A percentile compares a stretch with the other conserved stretches of the same genome.
Evolutionary conservation across 306 rosid genomes (phyloP).

Genomic region (Prunus armeniaca): DNA sequence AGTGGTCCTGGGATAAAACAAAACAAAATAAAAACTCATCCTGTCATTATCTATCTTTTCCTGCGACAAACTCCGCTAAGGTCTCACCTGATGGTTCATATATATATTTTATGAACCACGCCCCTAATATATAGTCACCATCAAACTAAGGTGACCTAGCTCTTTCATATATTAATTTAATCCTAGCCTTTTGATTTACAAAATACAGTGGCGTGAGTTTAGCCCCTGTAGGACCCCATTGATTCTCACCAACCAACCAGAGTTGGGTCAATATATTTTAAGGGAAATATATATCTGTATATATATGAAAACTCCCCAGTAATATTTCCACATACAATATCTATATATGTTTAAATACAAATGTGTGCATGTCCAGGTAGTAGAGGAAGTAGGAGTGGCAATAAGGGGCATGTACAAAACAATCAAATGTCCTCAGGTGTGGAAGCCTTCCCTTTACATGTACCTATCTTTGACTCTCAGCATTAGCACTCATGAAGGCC

Average conservation of each 20-base stretch:
- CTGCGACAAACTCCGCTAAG: background rate
- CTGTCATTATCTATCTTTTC: background rate
- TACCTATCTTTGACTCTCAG: conserved; percentile 58
- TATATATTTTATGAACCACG: too few relatives aligned
- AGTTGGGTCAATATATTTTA: background rate
- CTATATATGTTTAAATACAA: too few relatives aligned
- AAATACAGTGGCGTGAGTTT: background rate
- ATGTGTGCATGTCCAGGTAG: conserved; percentile 20
- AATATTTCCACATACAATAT: too few relatives aligned
- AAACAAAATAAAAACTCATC: background rate
- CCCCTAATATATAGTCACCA: too few relatives aligned
- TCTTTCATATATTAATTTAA: too few relatives aligned
- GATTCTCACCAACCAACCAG: background rate
- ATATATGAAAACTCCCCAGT: too few relatives aligned
- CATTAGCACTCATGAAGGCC: conserved; percentile 69
- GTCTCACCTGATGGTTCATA: background rate
- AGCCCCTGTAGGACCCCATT: background rate
- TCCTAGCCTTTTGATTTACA: background rate
- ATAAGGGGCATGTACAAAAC: conserved; percentile 50
- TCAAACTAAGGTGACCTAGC: background rate
- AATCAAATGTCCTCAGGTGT: conserved; percentile 63
- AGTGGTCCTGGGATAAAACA: too few relatives aligned
- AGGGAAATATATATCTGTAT: too few relatives aligned
- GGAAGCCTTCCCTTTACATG: conserved; percentile 75
- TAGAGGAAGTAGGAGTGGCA: conserved; percentile 38